A percentile compares a stretch with the other conserved stretches of the same genome.
phyloP scores from a whole-genome alignment of 495 filamentous ascomycete species.

The Bathelium albidoporum region DNA sequence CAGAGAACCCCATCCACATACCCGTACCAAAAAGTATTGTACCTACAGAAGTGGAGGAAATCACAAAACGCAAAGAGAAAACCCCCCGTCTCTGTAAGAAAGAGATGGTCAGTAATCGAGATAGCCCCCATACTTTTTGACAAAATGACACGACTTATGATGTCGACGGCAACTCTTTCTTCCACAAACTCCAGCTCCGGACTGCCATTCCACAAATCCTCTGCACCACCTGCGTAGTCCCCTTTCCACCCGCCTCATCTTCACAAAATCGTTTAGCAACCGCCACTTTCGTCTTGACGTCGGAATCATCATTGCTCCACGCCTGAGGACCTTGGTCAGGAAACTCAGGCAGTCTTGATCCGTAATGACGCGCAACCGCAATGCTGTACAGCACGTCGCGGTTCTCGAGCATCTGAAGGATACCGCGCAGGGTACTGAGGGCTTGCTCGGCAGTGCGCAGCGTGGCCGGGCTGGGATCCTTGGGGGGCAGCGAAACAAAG shows the following conservation, averaged over 20 bases:
- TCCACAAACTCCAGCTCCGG: slow-evolving; percentile 38
- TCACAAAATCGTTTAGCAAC: slow-evolving; percentile 77
- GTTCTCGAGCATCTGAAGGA: slow-evolving; percentile 72
- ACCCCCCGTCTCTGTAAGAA: neutral
- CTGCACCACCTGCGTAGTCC: slow-evolving; percentile 73
- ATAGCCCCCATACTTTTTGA: neutral
- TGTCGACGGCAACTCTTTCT: slow-evolving; percentile 4
- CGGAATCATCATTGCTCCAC: slow-evolving; percentile 56
- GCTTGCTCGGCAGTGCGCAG: slow-evolving; percentile 53
- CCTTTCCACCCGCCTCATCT: slow-evolving; percentile 56
- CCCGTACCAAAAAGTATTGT: neutral
- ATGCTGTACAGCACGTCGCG: slow-evolving; percentile 89
- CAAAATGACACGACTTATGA: neutral
- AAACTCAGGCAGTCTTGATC: slow-evolving; percentile 54
- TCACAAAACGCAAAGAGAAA: neutral
- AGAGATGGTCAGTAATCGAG: neutral
- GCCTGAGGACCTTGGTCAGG: slow-evolving; percentile 48
- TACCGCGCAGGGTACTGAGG: slow-evolving; percentile 48
- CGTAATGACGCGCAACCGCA: slow-evolving; percentile 64
- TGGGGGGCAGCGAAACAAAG: slow-evolving; percentile 59
- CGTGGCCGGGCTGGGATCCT: slow-evolving; percentile 39
- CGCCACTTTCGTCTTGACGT: slow-evolving; percentile 59
- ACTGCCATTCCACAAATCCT: slow-evolving; percentile 64
- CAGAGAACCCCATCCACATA: neutral
- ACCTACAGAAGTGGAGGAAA: neutral